Conservation (phyloP, 225 moss, liverwort and hornwort genomes). For the Asterella californica region DNA sequence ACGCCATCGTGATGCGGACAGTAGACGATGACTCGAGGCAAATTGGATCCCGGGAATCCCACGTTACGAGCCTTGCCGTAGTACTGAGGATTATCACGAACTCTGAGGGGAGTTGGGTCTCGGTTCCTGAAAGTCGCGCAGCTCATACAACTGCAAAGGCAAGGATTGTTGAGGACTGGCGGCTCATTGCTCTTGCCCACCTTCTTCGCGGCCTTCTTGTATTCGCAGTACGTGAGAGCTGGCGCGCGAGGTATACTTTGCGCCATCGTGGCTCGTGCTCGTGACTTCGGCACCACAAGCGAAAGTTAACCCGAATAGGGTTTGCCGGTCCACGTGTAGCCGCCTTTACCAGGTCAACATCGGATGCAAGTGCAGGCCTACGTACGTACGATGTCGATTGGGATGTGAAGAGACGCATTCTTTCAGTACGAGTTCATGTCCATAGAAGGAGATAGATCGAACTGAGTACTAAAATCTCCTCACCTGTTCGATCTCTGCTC, state of each 20-base stretch:
- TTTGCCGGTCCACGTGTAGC: neutral
- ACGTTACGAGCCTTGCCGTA: constrained; percentile 2
- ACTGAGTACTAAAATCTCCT: no score
- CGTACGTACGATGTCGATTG: neutral
- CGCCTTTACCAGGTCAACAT: neutral
- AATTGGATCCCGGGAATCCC: constrained; percentile 17
- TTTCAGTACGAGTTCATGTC: neutral
- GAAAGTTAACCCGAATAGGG: neutral
- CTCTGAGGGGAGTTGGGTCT: neutral
- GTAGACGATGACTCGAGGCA: constrained; percentile 15
- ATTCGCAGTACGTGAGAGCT: constrained; percentile 14
- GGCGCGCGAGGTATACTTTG: neutral
- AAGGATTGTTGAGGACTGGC: constrained; percentile 4
- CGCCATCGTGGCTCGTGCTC: constrained; percentile 5
- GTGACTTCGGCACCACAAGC: neutral
- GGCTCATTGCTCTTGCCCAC: constrained; percentile 18
- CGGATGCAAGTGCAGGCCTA: neutral
- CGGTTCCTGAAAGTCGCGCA: constrained; percentile 16
- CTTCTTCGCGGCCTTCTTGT: neutral
- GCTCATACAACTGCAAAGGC: constrained; percentile 26
- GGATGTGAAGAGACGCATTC: neutral
- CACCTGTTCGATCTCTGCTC: no score
- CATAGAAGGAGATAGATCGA: no score
- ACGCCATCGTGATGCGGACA: constrained; percentile 21
- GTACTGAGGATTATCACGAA: constrained; percentile 16